phyloP scores from a whole-genome alignment of 2,329 filamentous ascomycete species.

The Trichoderma hamatum region DNA sequence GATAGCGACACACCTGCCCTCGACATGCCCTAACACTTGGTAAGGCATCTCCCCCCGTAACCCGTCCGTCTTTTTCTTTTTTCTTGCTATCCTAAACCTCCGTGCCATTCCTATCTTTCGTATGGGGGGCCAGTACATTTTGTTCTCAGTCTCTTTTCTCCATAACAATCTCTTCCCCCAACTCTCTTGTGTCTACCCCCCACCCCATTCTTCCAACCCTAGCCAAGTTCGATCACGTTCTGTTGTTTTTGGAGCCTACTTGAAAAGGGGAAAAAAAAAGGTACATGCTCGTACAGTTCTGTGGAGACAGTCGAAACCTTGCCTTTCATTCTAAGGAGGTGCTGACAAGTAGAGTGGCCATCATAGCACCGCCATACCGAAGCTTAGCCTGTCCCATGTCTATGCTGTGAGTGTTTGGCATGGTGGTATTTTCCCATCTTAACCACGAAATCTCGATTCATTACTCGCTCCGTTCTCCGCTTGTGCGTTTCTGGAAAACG shows the following conservation, averaged over 20 bases:
- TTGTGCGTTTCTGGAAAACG: constrained; percentile 2
- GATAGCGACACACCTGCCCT: constrained; percentile 26
- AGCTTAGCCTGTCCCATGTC: constrained; percentile 17
- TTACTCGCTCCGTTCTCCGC: constrained; percentile 5
- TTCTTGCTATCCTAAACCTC: constrained; percentile 14
- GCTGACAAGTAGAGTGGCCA: constrained; percentile 18
- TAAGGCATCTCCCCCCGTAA: constrained; percentile 9
- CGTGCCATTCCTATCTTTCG: constrained; percentile 25
- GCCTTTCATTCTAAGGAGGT: constrained; percentile 16
- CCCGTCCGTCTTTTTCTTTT: constrained; percentile 18
- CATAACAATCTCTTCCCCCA: constrained; percentile 19
- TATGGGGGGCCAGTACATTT: constrained; percentile 20
- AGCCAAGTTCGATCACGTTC: constrained; percentile 14
- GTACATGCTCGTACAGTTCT: constrained; percentile 7
- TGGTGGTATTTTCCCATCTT: constrained; percentile 2
- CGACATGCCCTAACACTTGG: constrained; percentile 14
- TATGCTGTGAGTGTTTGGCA: constrained; percentile 14
- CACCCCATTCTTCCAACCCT: constrained; percentile 12
- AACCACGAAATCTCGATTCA: constrained; percentile 16
- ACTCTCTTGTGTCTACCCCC: constrained; percentile 15
- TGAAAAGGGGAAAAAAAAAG: background rate
- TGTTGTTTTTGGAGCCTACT: background rate
- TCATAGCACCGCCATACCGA: constrained; percentile 16
- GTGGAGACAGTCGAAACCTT: constrained; percentile 16
- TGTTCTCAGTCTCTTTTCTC: constrained; percentile 15